A percentile compares a stretch with the other conserved stretches of the same genome.
Conservation (phyloP, 2,329 filamentous ascomycete genomes). For the Tolypocladium sp. region DNA sequence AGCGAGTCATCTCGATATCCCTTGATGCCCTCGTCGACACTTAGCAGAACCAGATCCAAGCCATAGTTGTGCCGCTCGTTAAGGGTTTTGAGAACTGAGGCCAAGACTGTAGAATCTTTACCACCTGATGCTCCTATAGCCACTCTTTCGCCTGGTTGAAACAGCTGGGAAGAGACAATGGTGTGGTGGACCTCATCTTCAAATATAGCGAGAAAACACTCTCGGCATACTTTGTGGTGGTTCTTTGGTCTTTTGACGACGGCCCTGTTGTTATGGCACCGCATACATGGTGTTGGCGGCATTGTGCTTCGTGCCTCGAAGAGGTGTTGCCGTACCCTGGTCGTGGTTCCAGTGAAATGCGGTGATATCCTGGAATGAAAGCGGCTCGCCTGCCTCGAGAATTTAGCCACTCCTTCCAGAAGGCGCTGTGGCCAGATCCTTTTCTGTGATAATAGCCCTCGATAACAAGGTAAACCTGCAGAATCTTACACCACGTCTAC, state of each 20-base stretch:
- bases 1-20: slow-evolving; percentile 94
- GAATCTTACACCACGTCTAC: not conserved
- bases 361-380: not conserved
- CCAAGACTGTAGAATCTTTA: slow-evolving; percentile 94
- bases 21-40: slow-evolving; percentile 94
- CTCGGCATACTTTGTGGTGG: slow-evolving; percentile 82
- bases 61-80: slow-evolving; percentile 86
- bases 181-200: slow-evolving; percentile 93
- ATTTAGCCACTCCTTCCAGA: not conserved
- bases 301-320: slow-evolving; percentile 34
- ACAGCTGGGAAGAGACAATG: slow-evolving; percentile 72
- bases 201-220: slow-evolving; percentile 80
- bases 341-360: not conserved
- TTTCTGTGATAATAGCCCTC: not conserved
- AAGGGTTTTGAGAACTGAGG: slow-evolving; percentile 86
- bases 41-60: slow-evolving; percentile 75
- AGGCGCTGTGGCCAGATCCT: not conserved
- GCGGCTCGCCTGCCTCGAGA: not conserved
- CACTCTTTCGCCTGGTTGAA: slow-evolving; percentile 72
- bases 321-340: not conserved
- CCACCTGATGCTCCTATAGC: slow-evolving; percentile 95
- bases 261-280: slow-evolving; percentile 69
- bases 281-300: slow-evolving; percentile 67
- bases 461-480: not conserved
- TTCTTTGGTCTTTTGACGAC: slow-evolving; percentile 93